Percentiles rank a stretch among this genome's conserved stretches.
These are phyloP conservation scores for Globomyces sp. DNA, from an alignment of 371 early-diverging fungal genomes.

Conservation along the genomic window DNA sequence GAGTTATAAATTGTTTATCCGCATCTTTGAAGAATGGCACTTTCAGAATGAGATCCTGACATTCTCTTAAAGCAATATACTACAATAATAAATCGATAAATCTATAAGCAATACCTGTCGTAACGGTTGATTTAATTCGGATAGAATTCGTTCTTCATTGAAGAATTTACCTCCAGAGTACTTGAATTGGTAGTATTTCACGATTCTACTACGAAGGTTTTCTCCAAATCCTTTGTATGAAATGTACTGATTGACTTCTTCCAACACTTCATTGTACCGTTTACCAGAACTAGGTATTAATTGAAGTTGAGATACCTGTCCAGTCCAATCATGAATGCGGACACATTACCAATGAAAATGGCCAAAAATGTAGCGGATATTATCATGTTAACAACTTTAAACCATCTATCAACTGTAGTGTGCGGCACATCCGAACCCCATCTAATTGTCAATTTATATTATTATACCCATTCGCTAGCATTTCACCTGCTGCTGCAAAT, in stretches of 20 bases:
- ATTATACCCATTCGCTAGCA: slow-evolving; percentile 1
- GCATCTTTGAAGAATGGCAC: slow-evolving; percentile 27
- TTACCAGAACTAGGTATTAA: slow-evolving; percentile 29
- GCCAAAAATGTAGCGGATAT: neutral
- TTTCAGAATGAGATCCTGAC: slow-evolving; percentile 15
- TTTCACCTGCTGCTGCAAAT: slow-evolving; percentile 7
- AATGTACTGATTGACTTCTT: slow-evolving; percentile 45
- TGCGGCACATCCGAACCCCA: neutral
- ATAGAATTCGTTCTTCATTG: slow-evolving; percentile 30
- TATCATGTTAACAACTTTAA: slow-evolving; percentile 8
- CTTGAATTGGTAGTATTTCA: slow-evolving; percentile 40
- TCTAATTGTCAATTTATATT: neutral
- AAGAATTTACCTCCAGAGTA: slow-evolving; percentile 38
- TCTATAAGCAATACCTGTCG: neutral
- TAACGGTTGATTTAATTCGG: slow-evolving; percentile 25
- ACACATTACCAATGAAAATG: slow-evolving; percentile 8
- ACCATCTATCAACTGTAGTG: neutral
- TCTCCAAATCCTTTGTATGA: slow-evolving; percentile 31
- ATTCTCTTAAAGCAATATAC: slow-evolving; percentile 22
- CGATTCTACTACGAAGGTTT: slow-evolving; percentile 17
- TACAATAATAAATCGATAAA: neutral
- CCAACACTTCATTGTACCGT: slow-evolving; percentile 36
- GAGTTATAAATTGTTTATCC: slow-evolving; percentile 19
- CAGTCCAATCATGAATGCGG: slow-evolving; percentile 14
- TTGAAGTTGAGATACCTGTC: neutral